These are phyloP conservation scores for Lentinula aciculospora DNA, from an alignment of 768 basidiomycete species.

Conservation along the genomic window DNA sequence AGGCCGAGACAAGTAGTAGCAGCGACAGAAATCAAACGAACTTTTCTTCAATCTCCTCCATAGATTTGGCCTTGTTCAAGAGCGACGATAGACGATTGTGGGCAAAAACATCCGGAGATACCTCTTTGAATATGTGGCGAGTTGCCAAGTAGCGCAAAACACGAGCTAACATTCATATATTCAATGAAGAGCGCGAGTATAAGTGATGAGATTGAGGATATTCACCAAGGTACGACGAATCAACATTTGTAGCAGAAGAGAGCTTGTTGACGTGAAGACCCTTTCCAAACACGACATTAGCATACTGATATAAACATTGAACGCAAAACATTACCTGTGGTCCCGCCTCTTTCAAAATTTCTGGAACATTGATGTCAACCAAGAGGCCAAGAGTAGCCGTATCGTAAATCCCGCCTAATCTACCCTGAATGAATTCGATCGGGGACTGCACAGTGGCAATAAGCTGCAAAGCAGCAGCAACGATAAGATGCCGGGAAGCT, in stretches of 20 bases:
- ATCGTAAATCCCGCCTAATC: constrained; percentile 11
- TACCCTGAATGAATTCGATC: constrained; percentile 11
- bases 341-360: constrained; percentile 28
- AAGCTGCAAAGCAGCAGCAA: constrained; percentile 11
- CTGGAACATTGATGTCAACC: constrained; percentile 25
- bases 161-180: constrained; percentile 17
- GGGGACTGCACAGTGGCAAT: constrained; percentile 17
- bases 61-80: constrained; percentile 22
- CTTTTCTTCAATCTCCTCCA: constrained; percentile 22
- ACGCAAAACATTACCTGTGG: constrained; percentile 8
- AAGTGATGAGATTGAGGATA: neutral
- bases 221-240: constrained; percentile 26
- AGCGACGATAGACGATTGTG: constrained; percentile 29
- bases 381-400: constrained; percentile 16
- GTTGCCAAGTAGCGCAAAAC: constrained; percentile 28
- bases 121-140: constrained; percentile 29
- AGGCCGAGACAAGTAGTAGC: neutral
- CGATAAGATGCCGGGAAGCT: neutral
- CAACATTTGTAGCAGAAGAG: constrained; percentile 19
- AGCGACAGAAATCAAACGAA: constrained; percentile 7
- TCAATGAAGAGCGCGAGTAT: neutral
- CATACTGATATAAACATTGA: neutral
- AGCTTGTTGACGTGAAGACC: constrained; percentile 30
- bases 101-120: constrained; percentile 25
- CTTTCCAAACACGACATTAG: constrained; percentile 7